Evolutionary conservation across 2,329 filamentous ascomycete genomes (phyloP).

Genomic region (Botryotinia convoluta): DNA sequence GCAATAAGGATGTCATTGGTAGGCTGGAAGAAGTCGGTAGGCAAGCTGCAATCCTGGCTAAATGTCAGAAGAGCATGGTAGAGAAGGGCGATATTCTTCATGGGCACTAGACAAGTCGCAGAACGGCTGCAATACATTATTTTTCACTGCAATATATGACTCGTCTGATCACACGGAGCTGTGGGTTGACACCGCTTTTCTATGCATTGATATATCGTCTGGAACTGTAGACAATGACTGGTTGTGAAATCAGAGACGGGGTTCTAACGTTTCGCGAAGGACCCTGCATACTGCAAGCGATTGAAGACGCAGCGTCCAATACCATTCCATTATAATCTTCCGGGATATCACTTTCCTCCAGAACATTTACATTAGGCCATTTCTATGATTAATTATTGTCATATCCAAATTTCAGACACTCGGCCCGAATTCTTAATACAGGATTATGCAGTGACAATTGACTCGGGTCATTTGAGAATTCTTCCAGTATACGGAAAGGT

Average conservation of each 20-base stretch:
- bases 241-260: too few relatives aligned
- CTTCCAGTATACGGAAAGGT: not conserved
- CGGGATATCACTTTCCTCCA: not conserved
- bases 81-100: slow-evolving; percentile 37
- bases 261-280: not conserved
- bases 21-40: slow-evolving; percentile 74
- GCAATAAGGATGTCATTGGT: slow-evolving; percentile 77
- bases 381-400: slow-evolving; percentile 3
- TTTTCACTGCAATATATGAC: not conserved
- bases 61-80: slow-evolving; percentile 59
- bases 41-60: slow-evolving; percentile 73
- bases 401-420: not conserved
- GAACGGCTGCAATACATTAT: not conserved
- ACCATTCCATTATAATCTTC: not conserved
- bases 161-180: not conserved
- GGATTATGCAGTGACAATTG: not conserved
- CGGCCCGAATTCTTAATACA: slow-evolving; percentile 1
- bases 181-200: not conserved
- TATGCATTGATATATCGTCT: not conserved
- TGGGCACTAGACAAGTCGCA: slow-evolving; percentile 18
- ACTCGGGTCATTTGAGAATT: not conserved
- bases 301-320: not conserved
- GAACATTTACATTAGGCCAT: not conserved
- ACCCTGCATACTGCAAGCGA: slow-evolving; percentile 1
- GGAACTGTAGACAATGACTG: too few relatives aligned